Evolutionary conservation across 1,284 basidiomycete species (phyloP).

Genomic region (Afroboletus lepidellus): DNA sequence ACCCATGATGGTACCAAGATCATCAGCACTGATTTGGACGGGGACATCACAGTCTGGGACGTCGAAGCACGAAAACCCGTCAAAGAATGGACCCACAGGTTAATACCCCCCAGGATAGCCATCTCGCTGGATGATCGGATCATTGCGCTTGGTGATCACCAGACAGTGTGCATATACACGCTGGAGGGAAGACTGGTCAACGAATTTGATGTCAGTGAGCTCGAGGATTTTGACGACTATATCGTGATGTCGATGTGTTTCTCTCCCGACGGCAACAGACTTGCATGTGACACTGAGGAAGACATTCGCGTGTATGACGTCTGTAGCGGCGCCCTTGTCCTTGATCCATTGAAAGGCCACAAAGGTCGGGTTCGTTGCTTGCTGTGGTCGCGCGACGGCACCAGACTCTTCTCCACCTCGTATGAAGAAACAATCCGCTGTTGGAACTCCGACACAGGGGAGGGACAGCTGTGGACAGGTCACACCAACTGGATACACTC

Average conservation of each 20-base stretch:
- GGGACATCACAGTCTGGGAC: neutral
- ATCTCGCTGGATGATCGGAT: neutral
- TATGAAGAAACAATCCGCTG: conserved; percentile 1
- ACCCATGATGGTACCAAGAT: neutral
- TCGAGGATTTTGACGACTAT: too few species aligned
- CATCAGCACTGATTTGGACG: neutral
- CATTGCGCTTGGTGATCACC: neutral
- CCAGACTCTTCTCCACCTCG: conserved; percentile 3
- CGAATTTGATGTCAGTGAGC: too few species aligned
- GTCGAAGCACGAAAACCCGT: neutral
- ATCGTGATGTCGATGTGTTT: neutral
- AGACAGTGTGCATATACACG: neutral
- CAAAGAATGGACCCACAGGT: neutral
- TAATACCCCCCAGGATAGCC: neutral
- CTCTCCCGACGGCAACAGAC: neutral
- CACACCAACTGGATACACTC: neutral
- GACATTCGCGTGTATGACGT: neutral
- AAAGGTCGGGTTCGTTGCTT: neutral
- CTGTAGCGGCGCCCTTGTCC: too few species aligned
- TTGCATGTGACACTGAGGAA: neutral
- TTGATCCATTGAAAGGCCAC: neutral
- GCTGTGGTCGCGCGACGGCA: conserved; percentile 14
- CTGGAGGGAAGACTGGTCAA: neutral
- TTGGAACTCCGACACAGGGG: conserved; percentile 12
- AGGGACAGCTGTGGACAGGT: neutral